phyloP scores from a whole-genome alignment of 257 asterid genomes.

The Perilla frutescens region DNA sequence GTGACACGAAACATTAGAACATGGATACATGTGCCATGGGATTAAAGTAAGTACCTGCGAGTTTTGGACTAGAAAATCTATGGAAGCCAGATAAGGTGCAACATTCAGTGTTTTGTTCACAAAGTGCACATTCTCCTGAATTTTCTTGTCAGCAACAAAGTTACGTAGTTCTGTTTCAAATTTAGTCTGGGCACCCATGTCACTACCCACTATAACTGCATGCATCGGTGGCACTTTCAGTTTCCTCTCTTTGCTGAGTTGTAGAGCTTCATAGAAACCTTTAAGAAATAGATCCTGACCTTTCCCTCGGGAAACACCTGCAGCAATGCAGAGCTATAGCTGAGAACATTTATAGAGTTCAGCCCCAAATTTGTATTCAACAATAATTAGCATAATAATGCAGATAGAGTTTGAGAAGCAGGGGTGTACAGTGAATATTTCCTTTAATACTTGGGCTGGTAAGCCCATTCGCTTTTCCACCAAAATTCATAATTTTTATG shows the following conservation, averaged over 20 bases:
- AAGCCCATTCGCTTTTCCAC: background rate
- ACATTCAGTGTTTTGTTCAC: slow-evolving; percentile 91
- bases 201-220: slow-evolving; percentile 92
- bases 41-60: slow-evolving; percentile 69
- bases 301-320: slow-evolving; percentile 99
- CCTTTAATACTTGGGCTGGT: background rate
- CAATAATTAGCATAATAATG: no score
- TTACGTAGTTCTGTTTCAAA: slow-evolving; percentile 83
- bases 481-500: background rate
- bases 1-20: background rate
- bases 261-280: slow-evolving; percentile 78
- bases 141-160: slow-evolving; percentile 69
- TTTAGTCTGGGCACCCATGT: slow-evolving; percentile 80
- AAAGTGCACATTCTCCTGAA: slow-evolving; percentile 73
- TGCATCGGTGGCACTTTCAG: slow-evolving; percentile 73
- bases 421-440: background rate
- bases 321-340: slow-evolving; percentile 35
- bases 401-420: no score
- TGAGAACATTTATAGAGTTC: slow-evolving; percentile 10
- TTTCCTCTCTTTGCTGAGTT: slow-evolving; percentile 64
- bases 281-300: slow-evolving; percentile 94
- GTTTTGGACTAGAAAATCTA: slow-evolving; percentile 92
- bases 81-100: slow-evolving; percentile 90
- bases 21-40: background rate
- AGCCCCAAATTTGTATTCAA: no score